Base-by-base conservation (phyloP, 2,329 filamentous ascomycete genomes). In the Chaetomiaceae sp. region DNA sequence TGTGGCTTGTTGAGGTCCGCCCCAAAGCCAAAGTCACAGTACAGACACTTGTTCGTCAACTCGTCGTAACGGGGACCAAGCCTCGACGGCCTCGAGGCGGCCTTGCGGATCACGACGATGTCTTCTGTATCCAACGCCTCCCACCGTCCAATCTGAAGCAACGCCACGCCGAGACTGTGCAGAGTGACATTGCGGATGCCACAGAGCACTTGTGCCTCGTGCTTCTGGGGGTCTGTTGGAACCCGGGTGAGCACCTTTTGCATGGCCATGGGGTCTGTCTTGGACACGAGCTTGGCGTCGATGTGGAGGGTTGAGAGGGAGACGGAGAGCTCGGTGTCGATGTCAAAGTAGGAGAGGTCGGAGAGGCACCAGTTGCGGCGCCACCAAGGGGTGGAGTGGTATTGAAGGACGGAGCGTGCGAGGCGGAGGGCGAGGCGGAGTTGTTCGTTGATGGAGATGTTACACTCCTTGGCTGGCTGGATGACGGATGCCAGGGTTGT, bases 141-240 rank as follows among this genome's bases (percentile, higher is more conserved):
- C 49, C 49, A 51, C n/a, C 40, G 34, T 9, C 49, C 40, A 17
- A 51, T 51, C 17, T 45, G 40, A 11, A 51, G 40, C n/a, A 51
- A 9, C 3, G 48, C 48, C 4, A 23, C 48, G 11, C 48, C 48
- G 4, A 51, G 48, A 3, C 33, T 51, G 34, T 51, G 17, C 1
- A 51, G 11, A 2, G 48, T 45, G 19, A 31, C 22, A 15, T 51
- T 51, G 5, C 40, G 39, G 23, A 51, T 51, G 6, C 48, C 48
- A 14, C 23, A 39, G 6, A 45, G 9, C 2, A 44, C 7, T 15
- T 51, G 15, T 6, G 23, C 23, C 6, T 45, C 40, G n/a, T 45
- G 23, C n/a, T 45, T 31, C 36, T 19, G 19, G 7, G 27, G 22
- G 7, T 29, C 7, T 2, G 38, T 20, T n/a, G 39, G 39, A 6